Conservation (phyloP, 192 early-diverging fungal species). For the Linnemannia elongata region DNA sequence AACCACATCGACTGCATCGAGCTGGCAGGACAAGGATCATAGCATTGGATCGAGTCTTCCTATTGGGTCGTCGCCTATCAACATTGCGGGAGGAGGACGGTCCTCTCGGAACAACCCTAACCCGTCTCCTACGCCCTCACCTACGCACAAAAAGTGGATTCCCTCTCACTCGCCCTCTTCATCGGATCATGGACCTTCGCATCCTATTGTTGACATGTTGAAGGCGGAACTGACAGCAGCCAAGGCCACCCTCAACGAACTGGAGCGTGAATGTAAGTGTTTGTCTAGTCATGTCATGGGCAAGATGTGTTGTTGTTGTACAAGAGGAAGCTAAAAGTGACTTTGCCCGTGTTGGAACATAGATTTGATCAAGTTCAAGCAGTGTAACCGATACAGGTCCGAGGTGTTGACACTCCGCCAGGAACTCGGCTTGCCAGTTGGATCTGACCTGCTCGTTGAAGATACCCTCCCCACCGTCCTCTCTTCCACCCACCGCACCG, state of each 20-base stretch:
- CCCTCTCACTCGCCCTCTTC: constrained; percentile 49
- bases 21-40: constrained; percentile 57
- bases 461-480: constrained; percentile 40
- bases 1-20: constrained; percentile 44
- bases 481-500: constrained; percentile 48
- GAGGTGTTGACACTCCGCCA: constrained; percentile 52
- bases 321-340: background rate
- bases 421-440: constrained; percentile 44
- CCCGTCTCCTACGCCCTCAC: constrained; percentile 52
- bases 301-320: background rate
- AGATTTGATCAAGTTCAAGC: constrained; percentile 54
- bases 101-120: constrained; percentile 44
- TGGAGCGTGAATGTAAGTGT: constrained; percentile 56
- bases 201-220: constrained; percentile 57
- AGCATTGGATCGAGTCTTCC: constrained; percentile 28
- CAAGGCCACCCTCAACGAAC: constrained; percentile 53
- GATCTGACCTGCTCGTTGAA: constrained; percentile 41
- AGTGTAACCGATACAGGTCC: constrained; percentile 43
- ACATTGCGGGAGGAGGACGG: constrained; percentile 49
- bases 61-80: constrained; percentile 52
- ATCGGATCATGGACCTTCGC: constrained; percentile 49
- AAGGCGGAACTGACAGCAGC: constrained; percentile 52
- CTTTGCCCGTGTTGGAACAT: background rate
- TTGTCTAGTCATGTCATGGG: background rate
- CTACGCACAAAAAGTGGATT: constrained; percentile 55